Percentiles rank a stretch among this genome's conserved stretches.
Evolutionary conservation across 228 moss, liverwort and hornwort genomes (phyloP).

Genomic region (Sphagnum fallax): DNA sequence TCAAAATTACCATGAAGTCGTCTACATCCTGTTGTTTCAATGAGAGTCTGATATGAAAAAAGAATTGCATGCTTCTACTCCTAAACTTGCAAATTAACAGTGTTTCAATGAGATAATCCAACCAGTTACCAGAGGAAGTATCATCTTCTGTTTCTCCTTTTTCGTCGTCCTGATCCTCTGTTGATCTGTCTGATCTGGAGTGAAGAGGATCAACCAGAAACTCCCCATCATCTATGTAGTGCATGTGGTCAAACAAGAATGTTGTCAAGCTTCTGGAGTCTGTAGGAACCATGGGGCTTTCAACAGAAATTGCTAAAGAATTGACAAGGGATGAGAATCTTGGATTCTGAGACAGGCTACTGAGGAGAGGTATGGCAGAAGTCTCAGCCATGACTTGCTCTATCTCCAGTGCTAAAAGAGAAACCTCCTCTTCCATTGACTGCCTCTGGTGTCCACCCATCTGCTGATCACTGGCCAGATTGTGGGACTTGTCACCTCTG

Average conservation of each 20-base stretch:
- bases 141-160: conserved; percentile 9
- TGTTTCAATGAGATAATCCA: no score
- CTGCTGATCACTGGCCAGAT: conserved; percentile 1
- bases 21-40: no score
- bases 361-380: background rate
- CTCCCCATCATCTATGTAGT: conserved; percentile 24
- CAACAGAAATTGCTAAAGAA: conserved; percentile 34
- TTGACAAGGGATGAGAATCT: conserved; percentile 20
- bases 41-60: no score
- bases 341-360: conserved; percentile 9
- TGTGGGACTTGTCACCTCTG: conserved; percentile 6
- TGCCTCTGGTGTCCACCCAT: conserved; percentile 6
- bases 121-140: conserved; percentile 16
- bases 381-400: conserved; percentile 13
- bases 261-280: conserved; percentile 36
- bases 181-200: conserved; percentile 6
- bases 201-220: conserved; percentile 6
- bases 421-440: conserved; percentile 11
- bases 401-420: conserved; percentile 11
- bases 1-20: no score
- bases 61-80: no score
- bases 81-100: no score
- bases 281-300: conserved; percentile 21
- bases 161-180: conserved; percentile 1
- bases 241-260: conserved; percentile 36